Conservation (phyloP, 202 grass and related monocot species). For the Schoenoplectus tabernaemontani region DNA sequence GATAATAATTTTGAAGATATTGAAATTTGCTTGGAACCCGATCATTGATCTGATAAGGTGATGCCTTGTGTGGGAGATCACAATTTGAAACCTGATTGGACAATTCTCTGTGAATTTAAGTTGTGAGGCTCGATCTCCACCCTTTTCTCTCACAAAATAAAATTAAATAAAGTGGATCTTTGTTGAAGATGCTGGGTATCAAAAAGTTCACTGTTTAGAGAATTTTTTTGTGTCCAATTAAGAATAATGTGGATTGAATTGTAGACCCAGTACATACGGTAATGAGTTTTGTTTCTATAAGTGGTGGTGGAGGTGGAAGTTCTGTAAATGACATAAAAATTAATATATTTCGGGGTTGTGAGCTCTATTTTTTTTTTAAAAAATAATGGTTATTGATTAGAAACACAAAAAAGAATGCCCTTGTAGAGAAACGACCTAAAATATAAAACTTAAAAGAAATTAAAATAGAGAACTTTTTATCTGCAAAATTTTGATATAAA, state of each 20-base stretch:
- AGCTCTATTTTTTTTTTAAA: no score
- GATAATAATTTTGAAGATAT: background rate
- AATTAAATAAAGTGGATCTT: background rate
- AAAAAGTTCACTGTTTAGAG: background rate
- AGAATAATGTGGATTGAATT: background rate
- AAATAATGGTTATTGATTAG: no score
- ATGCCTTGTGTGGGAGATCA: background rate
- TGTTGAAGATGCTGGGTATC: background rate
- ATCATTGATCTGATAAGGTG: background rate
- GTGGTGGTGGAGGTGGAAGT: no score
- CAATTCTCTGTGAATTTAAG: background rate
- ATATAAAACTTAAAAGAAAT: no score
- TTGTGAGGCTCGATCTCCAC: background rate
- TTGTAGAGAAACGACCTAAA: no score
- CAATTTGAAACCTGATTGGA: background rate
- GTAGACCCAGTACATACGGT: no score
- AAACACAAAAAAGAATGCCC: no score
- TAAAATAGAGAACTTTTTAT: no score
- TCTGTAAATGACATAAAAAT: no score
- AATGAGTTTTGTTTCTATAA: no score
- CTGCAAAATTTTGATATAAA: no score
- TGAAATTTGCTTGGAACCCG: background rate
- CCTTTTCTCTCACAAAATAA: background rate
- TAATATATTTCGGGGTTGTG: no score
- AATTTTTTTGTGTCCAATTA: background rate